phyloP scores from a whole-genome alignment of 2,329 filamentous ascomycete species.

The Plenodomus tracheiphilus region DNA sequence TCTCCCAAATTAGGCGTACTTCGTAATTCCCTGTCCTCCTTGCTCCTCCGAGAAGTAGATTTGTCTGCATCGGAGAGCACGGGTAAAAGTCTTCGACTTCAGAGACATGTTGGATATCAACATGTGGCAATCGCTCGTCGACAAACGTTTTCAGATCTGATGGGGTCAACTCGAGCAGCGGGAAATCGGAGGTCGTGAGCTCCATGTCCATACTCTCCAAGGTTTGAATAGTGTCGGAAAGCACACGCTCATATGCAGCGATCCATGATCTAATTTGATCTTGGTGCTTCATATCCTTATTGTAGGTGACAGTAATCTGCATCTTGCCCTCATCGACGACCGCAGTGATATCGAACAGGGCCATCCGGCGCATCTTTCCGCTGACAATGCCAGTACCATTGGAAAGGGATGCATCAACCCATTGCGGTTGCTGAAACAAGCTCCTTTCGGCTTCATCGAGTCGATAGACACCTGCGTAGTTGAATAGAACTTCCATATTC shows the following conservation, averaged over 20 bases:
- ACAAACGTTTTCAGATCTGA: conserved; percentile 13
- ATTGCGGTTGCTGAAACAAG: conserved; percentile 54
- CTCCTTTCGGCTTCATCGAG: too few relatives aligned
- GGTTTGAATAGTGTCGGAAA: conserved; percentile 3
- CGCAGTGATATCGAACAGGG: conserved; percentile 22
- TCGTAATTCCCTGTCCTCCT: too few relatives aligned
- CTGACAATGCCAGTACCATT: conserved; percentile 12
- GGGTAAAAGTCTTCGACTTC: conserved; percentile 6
- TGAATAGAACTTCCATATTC: conserved; percentile 62
- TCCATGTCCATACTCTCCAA: conserved; percentile 6
- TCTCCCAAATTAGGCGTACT: too few relatives aligned
- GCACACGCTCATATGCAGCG: conserved; percentile 1
- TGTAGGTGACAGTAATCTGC: conserved; percentile 14
- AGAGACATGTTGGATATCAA: conserved; percentile 5
- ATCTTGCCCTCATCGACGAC: conserved; percentile 11
- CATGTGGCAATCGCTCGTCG: conserved; percentile 2
- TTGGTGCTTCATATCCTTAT: conserved; percentile 18
- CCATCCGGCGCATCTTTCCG: conserved; percentile 10
- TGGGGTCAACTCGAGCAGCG: conserved; percentile 15
- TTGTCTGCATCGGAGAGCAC: background rate
- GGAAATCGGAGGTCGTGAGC: conserved; percentile 20
- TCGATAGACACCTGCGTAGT: conserved; percentile 53
- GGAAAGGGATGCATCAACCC: conserved; percentile 38
- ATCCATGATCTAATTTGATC: conserved; percentile 15
- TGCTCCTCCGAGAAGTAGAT: too few relatives aligned